These are phyloP conservation scores for Durotheca rogersii DNA, from an alignment of 495 filamentous ascomycete species.

Conservation along the genomic window DNA sequence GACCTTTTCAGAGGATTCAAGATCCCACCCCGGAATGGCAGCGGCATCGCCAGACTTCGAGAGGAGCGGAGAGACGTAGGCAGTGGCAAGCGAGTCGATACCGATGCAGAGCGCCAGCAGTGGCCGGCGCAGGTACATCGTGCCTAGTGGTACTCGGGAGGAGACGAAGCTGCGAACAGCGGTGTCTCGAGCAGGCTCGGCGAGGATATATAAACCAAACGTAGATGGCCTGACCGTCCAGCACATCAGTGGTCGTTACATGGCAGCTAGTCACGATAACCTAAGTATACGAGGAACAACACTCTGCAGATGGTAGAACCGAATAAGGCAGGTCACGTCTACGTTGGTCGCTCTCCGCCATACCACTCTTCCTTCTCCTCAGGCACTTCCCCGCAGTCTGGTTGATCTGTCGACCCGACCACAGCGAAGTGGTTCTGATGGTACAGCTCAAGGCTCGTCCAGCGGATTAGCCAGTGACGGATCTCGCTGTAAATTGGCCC, in stretches of 20 bases:
- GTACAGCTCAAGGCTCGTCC: conserved; percentile 6
- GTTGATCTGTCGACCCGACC: conserved; percentile 7
- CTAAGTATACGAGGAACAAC: not conserved
- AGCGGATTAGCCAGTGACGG: conserved; percentile 8
- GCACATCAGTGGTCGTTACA: too few species aligned
- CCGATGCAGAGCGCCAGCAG: conserved; percentile 24
- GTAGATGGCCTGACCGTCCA: not conserved
- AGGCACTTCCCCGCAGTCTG: conserved; percentile 20
- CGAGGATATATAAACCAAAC: conserved; percentile 8
- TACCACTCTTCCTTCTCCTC: conserved; percentile 3
- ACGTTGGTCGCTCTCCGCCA: conserved; percentile 4
- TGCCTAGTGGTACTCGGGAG: not conserved
- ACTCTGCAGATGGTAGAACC: conserved; percentile 4
- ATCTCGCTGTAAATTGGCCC: conserved; percentile 2
- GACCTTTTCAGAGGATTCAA: conserved; percentile 50
- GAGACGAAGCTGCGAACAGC: not conserved
- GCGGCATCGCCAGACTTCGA: conserved; percentile 43
- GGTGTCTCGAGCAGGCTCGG: not conserved
- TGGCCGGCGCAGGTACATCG: conserved; percentile 22
- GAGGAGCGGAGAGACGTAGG: conserved; percentile 20
- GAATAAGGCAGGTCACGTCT: conserved; percentile 16
- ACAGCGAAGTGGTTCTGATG: not conserved
- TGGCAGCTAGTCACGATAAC: not conserved
- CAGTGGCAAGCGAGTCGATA: conserved; percentile 11
- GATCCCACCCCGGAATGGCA: conserved; percentile 56